These are phyloP conservation scores for Tylopilus felleus DNA, from an alignment of 768 basidiomycete genomes.

Conservation along the genomic window DNA sequence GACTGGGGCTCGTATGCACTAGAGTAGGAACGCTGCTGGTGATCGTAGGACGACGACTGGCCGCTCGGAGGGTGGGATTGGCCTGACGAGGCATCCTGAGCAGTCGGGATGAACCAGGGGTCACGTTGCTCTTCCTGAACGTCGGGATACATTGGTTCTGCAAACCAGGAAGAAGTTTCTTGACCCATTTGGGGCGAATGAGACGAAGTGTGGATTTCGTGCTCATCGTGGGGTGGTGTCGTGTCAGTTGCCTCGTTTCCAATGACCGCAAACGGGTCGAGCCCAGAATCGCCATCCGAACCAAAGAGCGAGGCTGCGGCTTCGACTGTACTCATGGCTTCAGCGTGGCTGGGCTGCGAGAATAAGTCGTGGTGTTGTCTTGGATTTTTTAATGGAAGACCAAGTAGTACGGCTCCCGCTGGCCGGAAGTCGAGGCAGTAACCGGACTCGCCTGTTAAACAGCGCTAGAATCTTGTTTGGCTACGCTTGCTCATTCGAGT, in stretches of 20 bases:
- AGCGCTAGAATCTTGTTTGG: conserved; percentile 27
- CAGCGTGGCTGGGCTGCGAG: conserved; percentile 28
- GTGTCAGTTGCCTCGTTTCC: conserved; percentile 39
- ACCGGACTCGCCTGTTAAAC: conserved; percentile 2
- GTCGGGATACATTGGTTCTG: conserved; percentile 32
- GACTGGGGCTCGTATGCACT: conserved; percentile 24
- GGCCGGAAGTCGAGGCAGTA: neutral
- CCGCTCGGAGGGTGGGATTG: conserved; percentile 14
- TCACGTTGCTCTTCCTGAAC: conserved; percentile 24
- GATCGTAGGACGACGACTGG: conserved; percentile 19
- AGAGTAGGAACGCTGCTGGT: conserved; percentile 33
- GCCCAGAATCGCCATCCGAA: conserved; percentile 49
- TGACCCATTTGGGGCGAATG: conserved; percentile 32
- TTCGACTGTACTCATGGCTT: conserved; percentile 62
- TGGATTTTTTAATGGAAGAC: conserved; percentile 15
- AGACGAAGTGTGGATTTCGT: conserved; percentile 22
- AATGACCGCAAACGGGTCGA: conserved; percentile 64
- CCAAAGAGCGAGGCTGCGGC: conserved; percentile 83
- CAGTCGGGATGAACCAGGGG: conserved; percentile 26
- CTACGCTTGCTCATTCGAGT: conserved; percentile 17
- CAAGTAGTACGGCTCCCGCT: neutral
- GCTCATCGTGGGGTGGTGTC: conserved; percentile 25
- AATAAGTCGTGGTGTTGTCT: conserved; percentile 5
- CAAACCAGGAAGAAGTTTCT: conserved; percentile 39
- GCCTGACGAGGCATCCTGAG: conserved; percentile 12